Base-by-base conservation (phyloP, 73 alveolate genomes). In the Symbiodinium natans region DNA sequence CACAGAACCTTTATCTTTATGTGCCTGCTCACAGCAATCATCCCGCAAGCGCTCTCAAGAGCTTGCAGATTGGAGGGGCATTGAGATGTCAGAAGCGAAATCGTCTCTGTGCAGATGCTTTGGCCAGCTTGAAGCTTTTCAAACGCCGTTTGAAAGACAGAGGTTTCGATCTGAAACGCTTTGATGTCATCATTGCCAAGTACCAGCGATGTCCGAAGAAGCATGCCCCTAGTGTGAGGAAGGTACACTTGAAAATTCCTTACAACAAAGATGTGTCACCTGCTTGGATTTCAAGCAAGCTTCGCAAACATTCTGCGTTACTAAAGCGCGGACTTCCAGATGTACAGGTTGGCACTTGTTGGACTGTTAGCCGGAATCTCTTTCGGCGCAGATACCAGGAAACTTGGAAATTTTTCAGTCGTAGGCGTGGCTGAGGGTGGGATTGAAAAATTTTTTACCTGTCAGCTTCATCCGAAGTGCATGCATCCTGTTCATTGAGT, bases 1-100 rank as follows among this genome's bases (percentile, higher is more conserved):
- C 77, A 39, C 52, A 85, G 82, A 85, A 85, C 80, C 93, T 85
- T 10, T 85, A 85, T 82, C 93, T 85, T 9, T 85, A 85, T 36
- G 59, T 85, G 42, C 93, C 82, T 29, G 80, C 93, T 10, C 52
- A 73, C 21, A 85, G 93, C 56, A 85, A 48, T 36, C 93, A 85
- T 85, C 93, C 93, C 56, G 48, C 80, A 23, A 85, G 93, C 80
- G 33, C 82, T 39, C 46, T 85, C 59, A 19, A 43, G 80, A 43
- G 82, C 46, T 85, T 85, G 93, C 92, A 83, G 52, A 29, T 83
- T 42, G 92, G 92, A 27, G 92, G 92, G 42, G 31, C 17, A 41
- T 38, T 83, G 38, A 27, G 75, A 42, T 83, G 92, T n/a, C 48
- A 41, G 41, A 83, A 63, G 34, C 27, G 92, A 41, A 83, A 83